These are phyloP conservation scores for Nitzschia sp. DNA, from an alignment of 108 stramenopile genomes.

Conservation along the genomic window DNA sequence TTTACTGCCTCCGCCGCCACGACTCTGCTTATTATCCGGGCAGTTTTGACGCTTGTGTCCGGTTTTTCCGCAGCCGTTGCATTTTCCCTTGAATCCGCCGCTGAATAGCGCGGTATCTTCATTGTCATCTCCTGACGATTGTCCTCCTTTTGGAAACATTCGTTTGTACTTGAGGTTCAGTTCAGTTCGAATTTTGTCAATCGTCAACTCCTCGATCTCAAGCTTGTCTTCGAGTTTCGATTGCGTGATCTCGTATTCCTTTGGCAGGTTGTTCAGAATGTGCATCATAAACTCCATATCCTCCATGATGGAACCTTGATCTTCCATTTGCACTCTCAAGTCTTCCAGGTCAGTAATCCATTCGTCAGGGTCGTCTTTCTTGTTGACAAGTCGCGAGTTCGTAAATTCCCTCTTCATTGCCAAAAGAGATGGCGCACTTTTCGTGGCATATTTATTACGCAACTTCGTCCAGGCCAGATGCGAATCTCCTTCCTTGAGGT, in stretches of 20 bases:
- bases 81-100: neutral
- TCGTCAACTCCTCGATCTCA: neutral
- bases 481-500: neutral
- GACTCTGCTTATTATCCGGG: neutral
- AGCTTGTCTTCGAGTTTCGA: neutral
- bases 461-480: neutral
- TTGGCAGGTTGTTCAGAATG: conserved; percentile 3
- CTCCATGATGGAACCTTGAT: neutral
- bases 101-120: neutral
- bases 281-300: neutral
- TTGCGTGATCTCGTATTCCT: conserved; percentile 3
- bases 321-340: neutral
- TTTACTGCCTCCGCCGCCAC: neutral
- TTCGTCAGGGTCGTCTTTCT: neutral
- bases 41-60: neutral
- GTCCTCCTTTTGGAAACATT: neutral
- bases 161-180: neutral
- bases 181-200: neutral
- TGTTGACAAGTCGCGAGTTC: neutral
- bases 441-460: neutral
- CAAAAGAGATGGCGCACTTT: neutral
- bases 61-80: neutral
- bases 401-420: neutral
- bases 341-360: conserved; percentile 12
- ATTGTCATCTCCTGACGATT: neutral